A percentile compares a stretch with the other conserved stretches of the same genome.
Evolutionary conservation across 2,329 filamentous ascomycete species (phyloP).

Genomic region (Sarocladium oryzae): DNA sequence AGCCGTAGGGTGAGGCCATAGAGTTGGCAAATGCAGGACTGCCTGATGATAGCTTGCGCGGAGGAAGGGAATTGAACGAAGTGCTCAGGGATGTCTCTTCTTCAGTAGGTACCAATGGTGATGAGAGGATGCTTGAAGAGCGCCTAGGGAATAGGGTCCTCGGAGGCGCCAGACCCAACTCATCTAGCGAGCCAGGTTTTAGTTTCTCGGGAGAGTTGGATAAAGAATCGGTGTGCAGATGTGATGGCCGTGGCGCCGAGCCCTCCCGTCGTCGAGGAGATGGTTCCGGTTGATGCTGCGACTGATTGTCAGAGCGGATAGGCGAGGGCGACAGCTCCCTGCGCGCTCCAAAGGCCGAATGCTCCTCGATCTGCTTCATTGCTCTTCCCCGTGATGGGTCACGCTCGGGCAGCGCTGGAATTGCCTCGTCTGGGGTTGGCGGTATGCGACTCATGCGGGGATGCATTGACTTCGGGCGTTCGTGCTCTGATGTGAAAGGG

Average conservation of each 20-base stretch:
- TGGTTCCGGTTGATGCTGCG: conserved; percentile 21
- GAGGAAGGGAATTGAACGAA: conserved; percentile 56
- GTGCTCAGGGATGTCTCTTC: conserved; percentile 56
- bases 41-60: conserved; percentile 72
- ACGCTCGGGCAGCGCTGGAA: conserved; percentile 38
- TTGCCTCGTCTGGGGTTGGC: conserved; percentile 39
- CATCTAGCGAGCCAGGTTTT: conserved; percentile 42
- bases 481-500: conserved; percentile 33
- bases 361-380: conserved; percentile 31
- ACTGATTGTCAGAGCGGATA: conserved; percentile 34
- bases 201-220: conserved; percentile 39
- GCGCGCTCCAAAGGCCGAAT: conserved; percentile 45
- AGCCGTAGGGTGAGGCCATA: conserved; percentile 51
- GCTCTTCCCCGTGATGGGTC: conserved; percentile 35
- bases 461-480: conserved; percentile 67
- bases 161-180: conserved; percentile 45
- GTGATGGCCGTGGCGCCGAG: conserved; percentile 28
- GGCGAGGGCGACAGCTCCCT: conserved; percentile 53
- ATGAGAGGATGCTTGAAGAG: conserved; percentile 55
- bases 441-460: conserved; percentile 63
- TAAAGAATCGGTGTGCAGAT: conserved; percentile 23
- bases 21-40: conserved; percentile 44
- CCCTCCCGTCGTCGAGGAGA: conserved; percentile 28
- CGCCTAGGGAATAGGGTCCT: conserved; percentile 43
- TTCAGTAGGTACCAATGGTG: conserved; percentile 60